A percentile compares a stretch with the other conserved stretches of the same genome.
Evolutionary conservation across 2,329 filamentous ascomycete genomes (phyloP).

Genomic region (Ceratocystis diversiconidia): DNA sequence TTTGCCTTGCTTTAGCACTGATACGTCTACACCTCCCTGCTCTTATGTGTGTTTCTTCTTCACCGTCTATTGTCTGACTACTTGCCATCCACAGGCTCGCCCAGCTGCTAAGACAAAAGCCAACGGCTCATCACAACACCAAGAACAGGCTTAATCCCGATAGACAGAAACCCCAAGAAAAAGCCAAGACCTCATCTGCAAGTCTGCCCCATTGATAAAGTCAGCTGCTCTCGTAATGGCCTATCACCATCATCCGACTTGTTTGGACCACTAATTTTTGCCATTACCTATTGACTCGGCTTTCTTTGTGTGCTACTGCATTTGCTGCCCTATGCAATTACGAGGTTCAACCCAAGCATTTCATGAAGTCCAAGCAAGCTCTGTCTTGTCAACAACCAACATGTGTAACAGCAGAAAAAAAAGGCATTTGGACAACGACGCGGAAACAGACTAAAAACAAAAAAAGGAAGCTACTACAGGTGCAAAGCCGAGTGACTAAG

Average conservation of each 20-base stretch:
- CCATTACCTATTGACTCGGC: not conserved
- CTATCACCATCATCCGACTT: not conserved
- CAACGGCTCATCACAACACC: not conserved
- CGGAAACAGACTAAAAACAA: too few species aligned
- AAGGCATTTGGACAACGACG: too few species aligned
- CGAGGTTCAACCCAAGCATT: too few species aligned
- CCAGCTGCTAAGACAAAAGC: not conserved
- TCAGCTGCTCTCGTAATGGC: conserved; percentile 1
- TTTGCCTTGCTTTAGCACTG: not conserved
- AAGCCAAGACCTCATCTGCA: conserved; percentile 15
- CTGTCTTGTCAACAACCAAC: not conserved
- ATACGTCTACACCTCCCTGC: not conserved
- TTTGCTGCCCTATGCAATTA: not conserved
- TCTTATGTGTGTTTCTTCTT: not conserved
- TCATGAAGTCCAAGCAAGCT: too few species aligned
- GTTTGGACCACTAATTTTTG: not conserved
- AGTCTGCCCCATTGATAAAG: not conserved
- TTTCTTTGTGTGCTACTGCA: not conserved
- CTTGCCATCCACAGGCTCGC: not conserved
- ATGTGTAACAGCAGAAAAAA: not conserved
- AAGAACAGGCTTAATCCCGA: not conserved
- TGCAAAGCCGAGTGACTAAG: too few species aligned
- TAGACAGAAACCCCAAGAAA: conserved; percentile 7
- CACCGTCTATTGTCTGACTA: conserved; percentile 1
- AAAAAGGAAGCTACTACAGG: too few species aligned